Evolutionary conservation across 2,329 filamentous ascomycete genomes (phyloP).

Genomic region (Alternaria brassicae): DNA sequence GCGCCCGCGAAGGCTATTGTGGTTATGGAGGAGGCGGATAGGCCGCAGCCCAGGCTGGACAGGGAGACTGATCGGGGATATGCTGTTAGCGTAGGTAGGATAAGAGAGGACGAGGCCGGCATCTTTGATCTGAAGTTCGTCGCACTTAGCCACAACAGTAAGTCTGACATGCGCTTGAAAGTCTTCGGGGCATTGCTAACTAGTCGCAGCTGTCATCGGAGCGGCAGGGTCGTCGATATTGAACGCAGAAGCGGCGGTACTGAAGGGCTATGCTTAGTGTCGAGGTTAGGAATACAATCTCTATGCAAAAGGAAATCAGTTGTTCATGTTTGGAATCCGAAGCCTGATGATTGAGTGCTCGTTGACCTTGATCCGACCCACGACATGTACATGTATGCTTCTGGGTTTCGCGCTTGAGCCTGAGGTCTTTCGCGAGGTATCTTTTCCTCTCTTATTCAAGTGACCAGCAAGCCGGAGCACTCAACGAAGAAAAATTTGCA

Average conservation of each 20-base stretch:
- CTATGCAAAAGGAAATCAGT: not conserved
- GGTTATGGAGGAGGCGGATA: constrained; percentile 87
- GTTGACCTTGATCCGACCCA: not conserved
- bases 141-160: constrained; percentile 83
- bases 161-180: constrained; percentile 44
- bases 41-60: constrained; percentile 90
- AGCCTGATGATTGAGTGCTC: not conserved
- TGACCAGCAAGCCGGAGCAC: no score
- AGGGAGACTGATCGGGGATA: constrained; percentile 86
- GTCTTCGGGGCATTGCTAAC: constrained; percentile 24
- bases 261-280: constrained; percentile 76
- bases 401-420: no score
- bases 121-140: constrained; percentile 97
- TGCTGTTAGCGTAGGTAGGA: constrained; percentile 86
- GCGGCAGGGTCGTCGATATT: constrained; percentile 95
- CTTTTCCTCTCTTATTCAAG: no score
- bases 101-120: constrained; percentile 83
- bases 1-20: constrained; percentile 82
- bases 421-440: no score
- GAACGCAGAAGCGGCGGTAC: constrained; percentile 89
- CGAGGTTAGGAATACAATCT: not conserved
- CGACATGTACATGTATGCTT: no score
- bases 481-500: not conserved
- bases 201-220: constrained; percentile 75
- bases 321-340: not conserved